phyloP scores from a whole-genome alignment of 2,329 filamentous ascomycete genomes.

The Penicillium freii region DNA sequence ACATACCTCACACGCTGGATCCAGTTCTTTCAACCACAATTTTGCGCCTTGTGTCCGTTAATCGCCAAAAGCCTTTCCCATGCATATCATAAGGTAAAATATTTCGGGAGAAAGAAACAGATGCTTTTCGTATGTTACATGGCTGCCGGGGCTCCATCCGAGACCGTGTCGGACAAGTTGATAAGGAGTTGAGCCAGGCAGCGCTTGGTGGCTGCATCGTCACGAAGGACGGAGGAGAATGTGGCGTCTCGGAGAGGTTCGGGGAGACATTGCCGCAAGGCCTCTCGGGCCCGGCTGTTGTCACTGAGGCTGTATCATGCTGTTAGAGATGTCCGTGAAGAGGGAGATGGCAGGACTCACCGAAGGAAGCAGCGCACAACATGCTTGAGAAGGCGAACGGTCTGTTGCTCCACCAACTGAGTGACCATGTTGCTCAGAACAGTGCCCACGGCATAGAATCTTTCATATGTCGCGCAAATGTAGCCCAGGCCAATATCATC shows the following conservation, averaged over 20 bases:
- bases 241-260: slow-evolving; percentile 98
- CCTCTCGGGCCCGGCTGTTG: slow-evolving; percentile 92
- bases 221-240: slow-evolving; percentile 91
- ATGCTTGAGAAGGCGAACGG: slow-evolving; percentile 91
- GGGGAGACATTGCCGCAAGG: slow-evolving; percentile 89
- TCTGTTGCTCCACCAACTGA: slow-evolving; percentile 96
- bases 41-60: slow-evolving; percentile 41
- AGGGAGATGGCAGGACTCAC: slow-evolving; percentile 51
- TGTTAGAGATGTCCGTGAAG: slow-evolving; percentile 1
- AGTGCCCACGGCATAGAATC: slow-evolving; percentile 96
- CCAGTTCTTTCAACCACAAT: slow-evolving; percentile 26
- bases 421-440: slow-evolving; percentile 98
- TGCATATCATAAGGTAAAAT: slow-evolving; percentile 42
- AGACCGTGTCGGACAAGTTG: slow-evolving; percentile 88
- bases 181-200: slow-evolving; percentile 96
- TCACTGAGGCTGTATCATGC: slow-evolving; percentile 70
- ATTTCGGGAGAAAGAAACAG: slow-evolving; percentile 34
- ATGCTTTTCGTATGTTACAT: slow-evolving; percentile 42
- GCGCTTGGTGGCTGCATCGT: slow-evolving; percentile 95
- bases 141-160: slow-evolving; percentile 47
- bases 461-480: slow-evolving; percentile 97
- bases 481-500: slow-evolving; percentile 97
- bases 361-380: slow-evolving; percentile 95
- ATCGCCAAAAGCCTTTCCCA: slow-evolving; percentile 43
- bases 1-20: slow-evolving; percentile 8